Conservation (phyloP, 768 basidiomycete species). For the Termitomyces eurrhizus region DNA sequence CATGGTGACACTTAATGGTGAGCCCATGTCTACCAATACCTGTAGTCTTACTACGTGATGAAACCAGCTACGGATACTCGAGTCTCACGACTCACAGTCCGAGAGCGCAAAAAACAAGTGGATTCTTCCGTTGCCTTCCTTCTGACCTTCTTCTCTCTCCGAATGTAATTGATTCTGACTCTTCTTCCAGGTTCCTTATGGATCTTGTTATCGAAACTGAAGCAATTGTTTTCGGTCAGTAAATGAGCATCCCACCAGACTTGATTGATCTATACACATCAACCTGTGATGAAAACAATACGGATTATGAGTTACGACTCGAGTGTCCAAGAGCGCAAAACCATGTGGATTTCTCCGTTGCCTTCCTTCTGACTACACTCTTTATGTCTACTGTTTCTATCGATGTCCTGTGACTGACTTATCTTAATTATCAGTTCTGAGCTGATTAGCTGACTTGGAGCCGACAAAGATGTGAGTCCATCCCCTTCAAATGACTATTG, state of each 20-base stretch:
- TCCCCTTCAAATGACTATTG: not conserved
- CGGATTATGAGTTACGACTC: slow-evolving; percentile 18
- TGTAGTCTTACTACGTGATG: slow-evolving; percentile 16
- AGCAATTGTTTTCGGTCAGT: not conserved
- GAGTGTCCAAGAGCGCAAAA: slow-evolving; percentile 18
- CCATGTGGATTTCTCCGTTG: slow-evolving; percentile 52
- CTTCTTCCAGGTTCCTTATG: not conserved
- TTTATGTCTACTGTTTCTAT: not conserved
- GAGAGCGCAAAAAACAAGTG: slow-evolving; percentile 38
- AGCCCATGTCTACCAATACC: not conserved
- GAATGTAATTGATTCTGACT: not conserved
- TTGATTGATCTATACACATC: not conserved
- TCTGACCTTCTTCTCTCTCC: slow-evolving; percentile 28
- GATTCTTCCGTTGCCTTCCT: slow-evolving; percentile 60
- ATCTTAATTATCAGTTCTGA: not conserved
- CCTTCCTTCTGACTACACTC: slow-evolving; percentile 37
- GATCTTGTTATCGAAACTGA: not conserved
- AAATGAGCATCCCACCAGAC: not conserved
- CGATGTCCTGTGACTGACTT: slow-evolving; percentile 4
- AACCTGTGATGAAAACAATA: slow-evolving; percentile 9
- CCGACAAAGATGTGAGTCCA: slow-evolving; percentile 3
- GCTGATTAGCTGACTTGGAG: not conserved
- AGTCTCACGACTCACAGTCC: slow-evolving; percentile 26
- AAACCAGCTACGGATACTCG: slow-evolving; percentile 27
- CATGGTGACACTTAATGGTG: not conserved